Evolutionary conservation across 1,284 basidiomycete genomes (phyloP), one percentile per base, ranked within the genome.

Genomic region (Rhodotorula sp.): DNA sequence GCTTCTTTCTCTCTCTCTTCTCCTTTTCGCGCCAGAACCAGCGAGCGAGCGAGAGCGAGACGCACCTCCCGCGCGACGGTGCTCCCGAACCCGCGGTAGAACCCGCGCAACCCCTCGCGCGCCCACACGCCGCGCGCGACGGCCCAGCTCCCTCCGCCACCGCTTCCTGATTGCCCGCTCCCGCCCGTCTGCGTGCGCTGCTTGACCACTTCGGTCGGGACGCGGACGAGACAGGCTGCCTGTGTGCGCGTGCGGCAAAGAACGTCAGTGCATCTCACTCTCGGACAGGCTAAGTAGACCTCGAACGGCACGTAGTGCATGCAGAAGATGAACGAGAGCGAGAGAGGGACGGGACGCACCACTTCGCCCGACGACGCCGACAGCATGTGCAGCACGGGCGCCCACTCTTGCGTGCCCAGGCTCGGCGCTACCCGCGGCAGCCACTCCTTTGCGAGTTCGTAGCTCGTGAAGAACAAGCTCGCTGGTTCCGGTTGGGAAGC

Each of bases 201-300:
- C 81, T 97, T 97, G 82, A 97, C 89, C 45, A 97, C 90, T 81
- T 98, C 94, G 2, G 93, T 96, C 0, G 95, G 95, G 0, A 97
- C 95, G 54, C 94, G 89, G 58, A 98, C 88, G 61, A 97, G 84
- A 80, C 95, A 97, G 45, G 95, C 95, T 50, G 91, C 88, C 91
- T 93, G 80, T 7, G 16, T 54, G 45, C 2, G 14, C 4, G 44
- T 50, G 16, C 7, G 58, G 14, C 45, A 25, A 48, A 27, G 25
- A 27, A 16, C 2, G 42, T 21, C 42, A 16, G 34, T 14, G 10
- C 41, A 21, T 27, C 21, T 34, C 3, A 55, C 13, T 21, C n/a
- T 42, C n/a, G n/a, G 7, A 25, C 14, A 17, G 41, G 3, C 5
- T 5, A 5, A 34, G 34, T 34, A 5, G 3, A 34, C 34, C 34